These are phyloP conservation scores for Coemansia sp. DNA, from an alignment of 192 early-diverging fungal genomes.

Conservation along the genomic window DNA sequence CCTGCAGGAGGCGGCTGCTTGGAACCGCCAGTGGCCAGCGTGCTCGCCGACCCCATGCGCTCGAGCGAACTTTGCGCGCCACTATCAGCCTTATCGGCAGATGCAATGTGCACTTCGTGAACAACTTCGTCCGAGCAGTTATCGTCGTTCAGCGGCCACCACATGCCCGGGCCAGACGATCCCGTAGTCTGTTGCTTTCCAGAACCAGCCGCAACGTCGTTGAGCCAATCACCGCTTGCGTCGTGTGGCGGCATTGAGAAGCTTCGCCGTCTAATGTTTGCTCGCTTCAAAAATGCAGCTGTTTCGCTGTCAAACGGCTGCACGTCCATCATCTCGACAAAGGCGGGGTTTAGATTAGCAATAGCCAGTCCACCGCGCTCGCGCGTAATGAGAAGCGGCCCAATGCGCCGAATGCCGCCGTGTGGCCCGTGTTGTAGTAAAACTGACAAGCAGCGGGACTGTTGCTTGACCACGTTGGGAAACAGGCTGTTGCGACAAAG, in stretches of 20 bases:
- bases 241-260: constrained; percentile 38
- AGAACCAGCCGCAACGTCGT: constrained; percentile 12
- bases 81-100: constrained; percentile 14
- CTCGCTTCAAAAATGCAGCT: constrained; percentile 30
- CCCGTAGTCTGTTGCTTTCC: constrained; percentile 10
- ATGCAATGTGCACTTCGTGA: constrained; percentile 44
- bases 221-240: constrained; percentile 32
- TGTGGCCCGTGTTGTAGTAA: constrained; percentile 53
- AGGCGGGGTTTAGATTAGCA: constrained; percentile 39
- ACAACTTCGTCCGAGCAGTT: constrained; percentile 49
- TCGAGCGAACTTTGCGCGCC: constrained; percentile 7
- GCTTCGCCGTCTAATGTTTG: constrained; percentile 49
- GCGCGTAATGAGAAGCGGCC: constrained; percentile 42
- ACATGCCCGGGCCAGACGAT: constrained; percentile 45
- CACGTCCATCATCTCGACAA: constrained; percentile 56
- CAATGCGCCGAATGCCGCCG: constrained; percentile 51
- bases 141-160: constrained; percentile 56
- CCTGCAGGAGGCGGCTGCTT: constrained; percentile 19
- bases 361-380: constrained; percentile 50
- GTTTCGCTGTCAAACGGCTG: constrained; percentile 46
- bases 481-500: constrained; percentile 50
- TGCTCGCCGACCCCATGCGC: constrained; percentile 34
- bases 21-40: constrained; percentile 10
- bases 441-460: constrained; percentile 52
- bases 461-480: constrained; percentile 49